Evolutionary conservation across 257 asterid species (phyloP).

Genomic region (Mitragyna speciosa): DNA sequence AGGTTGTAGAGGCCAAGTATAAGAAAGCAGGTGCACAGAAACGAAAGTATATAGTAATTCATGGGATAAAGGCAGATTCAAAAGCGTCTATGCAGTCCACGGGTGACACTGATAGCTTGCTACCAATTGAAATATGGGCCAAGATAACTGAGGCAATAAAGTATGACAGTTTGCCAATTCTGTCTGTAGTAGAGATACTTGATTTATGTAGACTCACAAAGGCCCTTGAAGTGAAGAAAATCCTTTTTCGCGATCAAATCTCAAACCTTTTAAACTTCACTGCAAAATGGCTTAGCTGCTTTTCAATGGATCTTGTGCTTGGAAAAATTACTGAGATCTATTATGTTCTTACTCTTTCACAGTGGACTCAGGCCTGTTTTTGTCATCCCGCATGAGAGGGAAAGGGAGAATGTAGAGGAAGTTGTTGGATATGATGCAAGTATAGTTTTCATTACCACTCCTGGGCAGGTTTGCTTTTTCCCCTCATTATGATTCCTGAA

Average conservation of each 20-base stretch:
- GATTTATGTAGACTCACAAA: neutral
- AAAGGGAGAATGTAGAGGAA: conserved; percentile 67
- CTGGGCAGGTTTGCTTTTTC: conserved; percentile 66
- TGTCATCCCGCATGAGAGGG: conserved; percentile 86
- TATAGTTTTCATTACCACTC: conserved; percentile 81
- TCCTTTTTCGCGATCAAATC: neutral
- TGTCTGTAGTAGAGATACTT: neutral
- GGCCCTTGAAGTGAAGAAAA: neutral
- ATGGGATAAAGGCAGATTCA: conserved; percentile 86
- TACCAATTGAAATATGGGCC: conserved; percentile 83
- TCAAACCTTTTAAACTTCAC: neutral
- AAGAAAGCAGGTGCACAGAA: conserved; percentile 59
- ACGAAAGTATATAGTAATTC: conserved; percentile 78
- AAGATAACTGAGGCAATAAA: conserved; percentile 61
- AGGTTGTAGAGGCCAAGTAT: conserved; percentile 72
- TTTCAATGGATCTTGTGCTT: too few relatives aligned
- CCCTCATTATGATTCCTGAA: too few relatives aligned
- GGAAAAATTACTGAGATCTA: neutral
- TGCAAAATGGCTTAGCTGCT: neutral
- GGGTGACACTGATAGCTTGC: conserved; percentile 84
- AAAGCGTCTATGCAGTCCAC: conserved; percentile 88
- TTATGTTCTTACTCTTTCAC: conserved; percentile 16
- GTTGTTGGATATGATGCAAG: conserved; percentile 68
- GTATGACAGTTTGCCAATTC: conserved; percentile 29
- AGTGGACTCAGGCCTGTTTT: conserved; percentile 73